Percentiles rank a stretch among this genome's conserved stretches.
These are phyloP conservation scores for Trametes sp. DNA, from an alignment of 1,284 basidiomycete genomes.

Conservation along the genomic window DNA sequence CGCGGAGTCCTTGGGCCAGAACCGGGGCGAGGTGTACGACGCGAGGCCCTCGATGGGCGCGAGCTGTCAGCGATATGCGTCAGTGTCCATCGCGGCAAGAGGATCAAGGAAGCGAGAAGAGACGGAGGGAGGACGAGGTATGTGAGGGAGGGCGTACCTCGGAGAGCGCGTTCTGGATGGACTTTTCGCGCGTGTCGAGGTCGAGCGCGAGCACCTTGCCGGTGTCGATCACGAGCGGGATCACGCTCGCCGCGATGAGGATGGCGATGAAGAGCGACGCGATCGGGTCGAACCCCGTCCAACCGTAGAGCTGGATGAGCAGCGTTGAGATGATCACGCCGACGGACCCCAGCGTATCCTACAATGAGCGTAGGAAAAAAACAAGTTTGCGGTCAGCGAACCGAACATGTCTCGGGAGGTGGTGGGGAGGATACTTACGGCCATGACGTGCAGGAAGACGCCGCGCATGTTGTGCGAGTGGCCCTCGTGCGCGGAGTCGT, in stretches of 20 bases:
- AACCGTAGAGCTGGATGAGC: constrained; percentile 96
- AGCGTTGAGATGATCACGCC: constrained; percentile 99
- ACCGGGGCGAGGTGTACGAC: constrained; percentile 83
- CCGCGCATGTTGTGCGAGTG: constrained; percentile 99
- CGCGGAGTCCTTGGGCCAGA: constrained; percentile 96
- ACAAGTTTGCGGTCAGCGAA: background rate
- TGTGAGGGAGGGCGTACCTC: too few relatives aligned
- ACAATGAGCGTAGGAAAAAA: too few relatives aligned
- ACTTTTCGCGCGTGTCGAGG: constrained; percentile 72
- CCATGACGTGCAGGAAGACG: constrained; percentile 95
- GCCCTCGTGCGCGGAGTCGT: constrained; percentile 74
- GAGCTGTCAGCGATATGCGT: constrained; percentile 49
- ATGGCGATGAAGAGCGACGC: constrained; percentile 97
- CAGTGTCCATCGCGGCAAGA: too few relatives aligned
- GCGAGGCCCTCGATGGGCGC: constrained; percentile 77
- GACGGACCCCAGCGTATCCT: constrained; percentile 92
- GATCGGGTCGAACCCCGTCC: constrained; percentile 99
- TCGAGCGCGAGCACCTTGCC: constrained; percentile 91
- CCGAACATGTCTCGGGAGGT: background rate
- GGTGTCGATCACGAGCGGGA: constrained; percentile 94
- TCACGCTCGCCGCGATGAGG: constrained; percentile 93
- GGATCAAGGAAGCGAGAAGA: too few relatives aligned
- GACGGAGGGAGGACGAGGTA: too few relatives aligned
- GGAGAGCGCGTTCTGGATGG: constrained; percentile 75
- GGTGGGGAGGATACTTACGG: constrained; percentile 56